phyloP scores from a whole-genome alignment of 768 basidiomycete species.

The Lactarius quietus region DNA sequence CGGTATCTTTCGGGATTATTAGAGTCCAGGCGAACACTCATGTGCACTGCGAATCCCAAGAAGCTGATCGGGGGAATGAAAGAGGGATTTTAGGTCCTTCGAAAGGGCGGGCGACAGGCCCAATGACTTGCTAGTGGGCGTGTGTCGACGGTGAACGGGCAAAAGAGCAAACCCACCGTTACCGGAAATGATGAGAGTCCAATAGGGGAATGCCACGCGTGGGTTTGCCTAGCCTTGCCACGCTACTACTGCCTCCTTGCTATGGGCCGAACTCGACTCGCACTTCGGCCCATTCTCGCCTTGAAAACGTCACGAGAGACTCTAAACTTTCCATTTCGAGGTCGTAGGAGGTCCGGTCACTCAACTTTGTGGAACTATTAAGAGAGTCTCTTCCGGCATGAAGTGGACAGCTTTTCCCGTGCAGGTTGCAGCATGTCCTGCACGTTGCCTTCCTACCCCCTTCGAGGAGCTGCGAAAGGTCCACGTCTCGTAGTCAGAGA shows the following conservation, averaged over 20 bases:
- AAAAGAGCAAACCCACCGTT: constrained; percentile 2
- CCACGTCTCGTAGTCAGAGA: constrained; percentile 1
- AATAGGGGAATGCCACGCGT: neutral
- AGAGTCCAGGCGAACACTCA: constrained; percentile 22
- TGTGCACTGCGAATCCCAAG: constrained; percentile 6
- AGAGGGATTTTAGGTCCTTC: neutral
- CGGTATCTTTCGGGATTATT: constrained; percentile 33
- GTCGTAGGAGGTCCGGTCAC: neutral
- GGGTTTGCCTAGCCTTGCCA: too few relatives aligned
- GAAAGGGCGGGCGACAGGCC: constrained; percentile 10
- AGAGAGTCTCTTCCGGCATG: neutral
- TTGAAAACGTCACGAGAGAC: neutral
- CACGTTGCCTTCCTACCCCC: constrained; percentile 16
- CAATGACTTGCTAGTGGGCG: neutral
- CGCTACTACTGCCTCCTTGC: neutral
- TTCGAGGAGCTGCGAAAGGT: neutral
- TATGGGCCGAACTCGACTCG: neutral
- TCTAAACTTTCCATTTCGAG: neutral
- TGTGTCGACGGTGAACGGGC: constrained; percentile 7
- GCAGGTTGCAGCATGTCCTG: constrained; percentile 19
- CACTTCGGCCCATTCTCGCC: neutral
- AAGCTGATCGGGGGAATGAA: neutral
- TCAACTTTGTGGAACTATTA: neutral
- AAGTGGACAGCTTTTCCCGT: neutral
- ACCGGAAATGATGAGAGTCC: constrained; percentile 13